These are phyloP conservation scores for Mycena latifolia DNA, from an alignment of 768 basidiomycete species.

Conservation along the genomic window DNA sequence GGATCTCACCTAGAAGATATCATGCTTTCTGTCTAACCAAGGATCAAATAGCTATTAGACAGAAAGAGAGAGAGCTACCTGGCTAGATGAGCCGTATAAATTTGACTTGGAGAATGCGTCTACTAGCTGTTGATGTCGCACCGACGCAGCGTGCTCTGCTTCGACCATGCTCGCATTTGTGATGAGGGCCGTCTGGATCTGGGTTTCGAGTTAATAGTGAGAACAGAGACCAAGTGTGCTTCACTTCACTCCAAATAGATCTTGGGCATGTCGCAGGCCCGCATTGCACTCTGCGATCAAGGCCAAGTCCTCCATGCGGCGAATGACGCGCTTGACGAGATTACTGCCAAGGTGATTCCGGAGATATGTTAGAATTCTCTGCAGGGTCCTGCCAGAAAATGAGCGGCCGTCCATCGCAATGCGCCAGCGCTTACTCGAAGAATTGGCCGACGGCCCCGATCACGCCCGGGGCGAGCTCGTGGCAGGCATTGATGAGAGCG, in stretches of 20 bases:
- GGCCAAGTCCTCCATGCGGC: background rate
- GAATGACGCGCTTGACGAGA: no score
- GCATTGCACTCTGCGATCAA: constrained; percentile 13
- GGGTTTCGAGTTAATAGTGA: background rate
- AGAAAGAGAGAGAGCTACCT: background rate
- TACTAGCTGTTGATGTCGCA: background rate
- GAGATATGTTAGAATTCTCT: no score
- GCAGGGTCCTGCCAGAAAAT: no score
- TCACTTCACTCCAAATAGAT: constrained; percentile 1
- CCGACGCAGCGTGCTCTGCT: background rate
- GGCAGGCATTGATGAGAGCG: constrained; percentile 8
- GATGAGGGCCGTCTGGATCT: no score
- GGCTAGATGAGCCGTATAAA: background rate
- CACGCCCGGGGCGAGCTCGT: background rate
- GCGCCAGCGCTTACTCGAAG: no score
- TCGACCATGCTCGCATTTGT: no score
- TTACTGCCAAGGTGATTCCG: no score
- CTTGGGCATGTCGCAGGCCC: constrained; percentile 1
- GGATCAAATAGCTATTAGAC: no score
- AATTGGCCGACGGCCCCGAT: no score
- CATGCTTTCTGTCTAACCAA: background rate
- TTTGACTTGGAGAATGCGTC: background rate
- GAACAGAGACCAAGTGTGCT: background rate
- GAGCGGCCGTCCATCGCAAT: no score
- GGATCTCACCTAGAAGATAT: background rate